Conservation (phyloP, 768 basidiomycete species). For the Ramaria sp. region DNA sequence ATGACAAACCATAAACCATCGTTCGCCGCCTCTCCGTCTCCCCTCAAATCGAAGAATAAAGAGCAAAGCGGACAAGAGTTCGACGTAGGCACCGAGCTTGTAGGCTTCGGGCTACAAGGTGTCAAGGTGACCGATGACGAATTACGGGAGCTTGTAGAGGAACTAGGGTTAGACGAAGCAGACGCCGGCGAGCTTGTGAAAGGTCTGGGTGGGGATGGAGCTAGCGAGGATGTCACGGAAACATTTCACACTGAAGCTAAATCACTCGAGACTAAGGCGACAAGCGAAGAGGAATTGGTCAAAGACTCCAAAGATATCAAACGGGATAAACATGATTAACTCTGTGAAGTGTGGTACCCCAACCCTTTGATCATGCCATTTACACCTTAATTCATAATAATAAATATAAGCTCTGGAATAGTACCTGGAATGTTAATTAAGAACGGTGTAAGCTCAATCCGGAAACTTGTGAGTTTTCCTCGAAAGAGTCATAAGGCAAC, state of each 20-base stretch:
- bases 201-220: constrained; percentile 36
- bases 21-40: constrained; percentile 29
- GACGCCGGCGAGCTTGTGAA: constrained; percentile 70
- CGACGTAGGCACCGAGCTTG: constrained; percentile 59
- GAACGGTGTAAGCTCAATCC: too few species aligned
- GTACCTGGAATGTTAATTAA: too few species aligned
- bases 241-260: constrained; percentile 6
- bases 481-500: too few species aligned
- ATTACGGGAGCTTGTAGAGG: constrained; percentile 54
- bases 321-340: not conserved
- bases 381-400: not conserved
- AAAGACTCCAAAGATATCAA: not conserved
- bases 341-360: not conserved
- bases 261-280: not conserved
- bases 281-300: not conserved
- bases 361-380: too few species aligned
- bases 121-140: constrained; percentile 72
- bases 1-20: constrained; percentile 65
- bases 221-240: constrained; percentile 10
- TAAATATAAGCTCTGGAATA: not conserved
- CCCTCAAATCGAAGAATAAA: constrained; percentile 38
- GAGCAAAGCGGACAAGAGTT: constrained; percentile 33
- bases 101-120: constrained; percentile 64
- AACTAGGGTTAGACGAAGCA: constrained; percentile 65
- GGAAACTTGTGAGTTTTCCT: too few species aligned